A percentile compares a stretch with the other conserved stretches of the same genome.
Conservation (phyloP, 768 basidiomycete genomes). For the Macrocybe gigantea region DNA sequence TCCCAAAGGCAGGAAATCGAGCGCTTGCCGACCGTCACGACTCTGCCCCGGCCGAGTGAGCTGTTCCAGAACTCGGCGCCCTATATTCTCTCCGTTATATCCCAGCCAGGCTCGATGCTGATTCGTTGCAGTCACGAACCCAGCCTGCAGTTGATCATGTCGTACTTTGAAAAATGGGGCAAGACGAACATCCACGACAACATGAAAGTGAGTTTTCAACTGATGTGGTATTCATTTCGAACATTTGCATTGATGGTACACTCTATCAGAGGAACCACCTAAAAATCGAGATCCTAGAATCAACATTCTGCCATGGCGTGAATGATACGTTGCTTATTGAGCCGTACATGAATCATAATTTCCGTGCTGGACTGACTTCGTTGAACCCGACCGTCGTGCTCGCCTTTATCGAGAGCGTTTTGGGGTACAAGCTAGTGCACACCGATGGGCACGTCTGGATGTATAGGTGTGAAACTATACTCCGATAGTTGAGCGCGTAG, state of each 20-base stretch:
- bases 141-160: constrained; percentile 26
- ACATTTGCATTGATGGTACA: background rate
- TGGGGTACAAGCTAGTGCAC: constrained; percentile 29
- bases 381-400: constrained; percentile 30
- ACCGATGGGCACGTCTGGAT: constrained; percentile 24
- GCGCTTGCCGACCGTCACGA: constrained; percentile 22
- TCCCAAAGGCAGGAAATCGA: constrained; percentile 7
- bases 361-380: constrained; percentile 4
- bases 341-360: constrained; percentile 12
- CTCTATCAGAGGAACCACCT: constrained; percentile 21
- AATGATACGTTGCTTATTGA: constrained; percentile 28
- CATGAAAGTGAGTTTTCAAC: constrained; percentile 15
- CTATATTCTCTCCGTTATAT: constrained; percentile 24
- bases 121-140: constrained; percentile 33
- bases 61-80: constrained; percentile 24
- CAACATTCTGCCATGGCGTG: constrained; percentile 25
- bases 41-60: constrained; percentile 24
- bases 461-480: constrained; percentile 21
- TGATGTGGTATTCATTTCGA: background rate
- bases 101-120: constrained; percentile 12
- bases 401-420: constrained; percentile 32
- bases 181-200: constrained; percentile 23
- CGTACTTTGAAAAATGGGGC: constrained; percentile 32
- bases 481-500: background rate
- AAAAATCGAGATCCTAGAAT: constrained; percentile 28